Base-by-base conservation (phyloP, 2,329 filamentous ascomycete species). In the Metarhizium album region DNA sequence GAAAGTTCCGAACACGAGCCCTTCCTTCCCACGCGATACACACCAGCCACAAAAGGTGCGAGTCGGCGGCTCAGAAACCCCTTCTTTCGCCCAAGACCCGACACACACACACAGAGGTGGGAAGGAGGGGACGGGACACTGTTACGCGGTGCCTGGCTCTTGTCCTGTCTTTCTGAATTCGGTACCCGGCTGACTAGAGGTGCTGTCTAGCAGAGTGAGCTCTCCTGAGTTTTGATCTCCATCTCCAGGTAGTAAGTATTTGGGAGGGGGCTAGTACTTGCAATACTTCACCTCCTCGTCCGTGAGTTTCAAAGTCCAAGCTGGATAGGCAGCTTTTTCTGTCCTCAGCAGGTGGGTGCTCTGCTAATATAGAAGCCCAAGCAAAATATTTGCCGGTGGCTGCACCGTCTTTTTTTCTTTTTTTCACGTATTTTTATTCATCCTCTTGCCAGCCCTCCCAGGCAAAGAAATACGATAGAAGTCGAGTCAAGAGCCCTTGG, bases 1-100 rank as follows among this genome's bases (percentile, higher is more conserved):
- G 47, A 47, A 52, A 48, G n/a, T 46, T 46, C 43, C 46, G 50
- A 35, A 48, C 42, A 52, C 50, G 50, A 52, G 42, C 47, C 46
- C 46, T 48, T 43, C 40, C n/a, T 46, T 46, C 29, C 42, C 46
- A 45, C 22, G 45, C 50, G 31, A 52, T 45, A 51, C 46, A 40
- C 33, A 33, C 46, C 46, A 48, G 46, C 46, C 50, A 48, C 50
- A 42, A 38, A n/a, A 14, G 40, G 31, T 31, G 46, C 37, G 22
- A 18, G 46, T 46, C 33, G 40, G 33, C 37, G 27, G 27, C 24
- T 38, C 46, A 29, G 24, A 52, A 16, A 31, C 37, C 46, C 37
- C n/a, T n/a, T 40, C 46, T 23, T 33, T 42, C 8, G 38, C 43
- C 42, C n/a, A 20, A 42, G 27, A 24, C 42, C 31, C 9, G 23